Evolutionary conservation across 106 monocot species (phyloP).

Genomic region (Allium fistulosum): DNA sequence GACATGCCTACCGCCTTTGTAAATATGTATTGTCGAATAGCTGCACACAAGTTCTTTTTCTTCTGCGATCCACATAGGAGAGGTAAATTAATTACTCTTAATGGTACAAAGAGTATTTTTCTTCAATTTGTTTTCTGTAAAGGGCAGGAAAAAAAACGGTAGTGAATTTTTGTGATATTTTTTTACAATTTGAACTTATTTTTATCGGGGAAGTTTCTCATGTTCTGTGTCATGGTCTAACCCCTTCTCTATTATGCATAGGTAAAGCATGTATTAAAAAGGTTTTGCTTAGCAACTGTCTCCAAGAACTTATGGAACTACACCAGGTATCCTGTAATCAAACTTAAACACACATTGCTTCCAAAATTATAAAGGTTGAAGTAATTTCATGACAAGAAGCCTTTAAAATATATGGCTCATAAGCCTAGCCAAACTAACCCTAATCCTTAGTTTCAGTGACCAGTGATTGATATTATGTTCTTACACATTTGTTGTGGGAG

Average conservation of each 20-base stretch:
- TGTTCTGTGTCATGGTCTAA: background rate
- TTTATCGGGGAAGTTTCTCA: too few species aligned
- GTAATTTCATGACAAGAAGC: background rate
- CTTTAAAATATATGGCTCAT: background rate
- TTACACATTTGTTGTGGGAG: background rate
- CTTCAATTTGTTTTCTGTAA: too few species aligned
- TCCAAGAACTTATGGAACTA: conserved; percentile 99
- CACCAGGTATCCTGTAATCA: conserved; percentile 59
- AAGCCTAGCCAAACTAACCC: too few species aligned
- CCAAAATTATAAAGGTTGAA: background rate
- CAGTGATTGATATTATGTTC: background rate
- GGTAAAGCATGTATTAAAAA: conserved; percentile 99
- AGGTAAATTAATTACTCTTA: conserved; percentile 31
- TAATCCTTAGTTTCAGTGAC: too few species aligned
- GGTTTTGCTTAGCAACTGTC: conserved; percentile 92
- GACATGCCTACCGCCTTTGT: conserved; percentile 96
- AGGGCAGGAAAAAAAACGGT: background rate
- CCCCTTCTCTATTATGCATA: conserved; percentile 11
- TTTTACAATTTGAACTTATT: too few species aligned
- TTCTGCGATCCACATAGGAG: conserved; percentile 97
- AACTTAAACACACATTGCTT: background rate
- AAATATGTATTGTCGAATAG: conserved; percentile 99
- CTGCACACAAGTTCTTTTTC: conserved; percentile 99
- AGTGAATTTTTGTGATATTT: too few species aligned
- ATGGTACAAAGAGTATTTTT: too few species aligned